Percentiles rank a stretch among this genome's conserved stretches.
These are phyloP conservation scores for Neophaeococcomyces aloes DNA, from an alignment of 2,329 filamentous ascomycete genomes.

Conservation along the genomic window DNA sequence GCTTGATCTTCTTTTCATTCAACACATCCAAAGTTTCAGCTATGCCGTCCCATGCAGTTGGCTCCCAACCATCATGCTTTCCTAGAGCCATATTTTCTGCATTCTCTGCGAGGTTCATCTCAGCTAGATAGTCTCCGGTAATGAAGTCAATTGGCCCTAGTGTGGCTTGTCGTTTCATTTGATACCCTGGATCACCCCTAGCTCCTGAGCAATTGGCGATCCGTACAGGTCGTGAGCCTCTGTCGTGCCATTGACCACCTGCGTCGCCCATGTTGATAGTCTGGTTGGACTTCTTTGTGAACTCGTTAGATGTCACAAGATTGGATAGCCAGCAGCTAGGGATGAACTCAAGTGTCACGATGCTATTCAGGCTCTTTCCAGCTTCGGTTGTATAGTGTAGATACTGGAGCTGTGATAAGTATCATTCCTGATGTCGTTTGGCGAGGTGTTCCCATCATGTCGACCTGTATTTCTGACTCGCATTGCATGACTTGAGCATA, in stretches of 20 bases:
- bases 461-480: too few relatives aligned
- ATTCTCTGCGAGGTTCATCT: constrained; percentile 38
- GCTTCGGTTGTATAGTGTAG: too few relatives aligned
- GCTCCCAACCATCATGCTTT: constrained; percentile 35
- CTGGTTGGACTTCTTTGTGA: background rate
- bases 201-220: constrained; percentile 30
- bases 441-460: too few relatives aligned
- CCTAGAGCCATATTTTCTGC: constrained; percentile 32
- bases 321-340: too few relatives aligned
- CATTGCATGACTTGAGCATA: too few relatives aligned
- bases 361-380: too few relatives aligned
- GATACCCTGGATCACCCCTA: constrained; percentile 27
- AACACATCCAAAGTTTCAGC: constrained; percentile 37
- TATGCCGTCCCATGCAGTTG: constrained; percentile 41
- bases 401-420: too few relatives aligned
- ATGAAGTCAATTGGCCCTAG: constrained; percentile 39
- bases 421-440: too few relatives aligned
- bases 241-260: constrained; percentile 6
- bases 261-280: constrained; percentile 16
- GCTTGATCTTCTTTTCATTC: constrained; percentile 41
- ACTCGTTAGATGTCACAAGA: background rate
- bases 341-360: too few relatives aligned
- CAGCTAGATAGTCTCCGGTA: constrained; percentile 44
- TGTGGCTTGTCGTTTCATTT: constrained; percentile 30
- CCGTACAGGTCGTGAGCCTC: constrained; percentile 22